Evolutionary conservation across 2,329 filamentous ascomycete species (phyloP).

Genomic region (Epichloe sibirici): DNA sequence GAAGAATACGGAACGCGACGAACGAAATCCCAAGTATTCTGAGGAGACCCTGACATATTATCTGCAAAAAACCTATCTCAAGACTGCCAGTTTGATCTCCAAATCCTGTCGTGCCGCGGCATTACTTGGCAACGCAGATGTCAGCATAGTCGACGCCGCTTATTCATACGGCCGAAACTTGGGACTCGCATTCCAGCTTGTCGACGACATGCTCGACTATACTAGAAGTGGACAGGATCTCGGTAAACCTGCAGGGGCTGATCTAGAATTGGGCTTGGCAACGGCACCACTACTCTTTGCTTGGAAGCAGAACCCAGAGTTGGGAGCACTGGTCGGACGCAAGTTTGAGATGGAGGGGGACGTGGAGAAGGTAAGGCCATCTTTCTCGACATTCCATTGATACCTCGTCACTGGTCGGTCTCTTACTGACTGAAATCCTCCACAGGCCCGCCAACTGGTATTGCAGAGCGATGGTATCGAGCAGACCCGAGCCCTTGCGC

Average conservation of each 20-base stretch:
- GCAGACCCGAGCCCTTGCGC: conserved; percentile 79
- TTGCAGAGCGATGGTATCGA: conserved; percentile 75
- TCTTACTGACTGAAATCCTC: not conserved
- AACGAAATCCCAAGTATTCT: conserved; percentile 71
- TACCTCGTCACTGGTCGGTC: not conserved
- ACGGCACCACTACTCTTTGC: conserved; percentile 92
- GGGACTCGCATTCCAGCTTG: conserved; percentile 89
- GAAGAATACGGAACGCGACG: conserved; percentile 86
- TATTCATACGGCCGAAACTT: conserved; percentile 90
- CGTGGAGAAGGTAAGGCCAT: conserved; percentile 58
- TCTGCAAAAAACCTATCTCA: conserved; percentile 95
- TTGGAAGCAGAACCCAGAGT: conserved; percentile 77
- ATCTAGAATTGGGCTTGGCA: conserved; percentile 83
- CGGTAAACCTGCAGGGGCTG: conserved; percentile 89
- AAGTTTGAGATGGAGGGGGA: conserved; percentile 81
- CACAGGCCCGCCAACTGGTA: conserved; percentile 75
- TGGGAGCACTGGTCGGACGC: conserved; percentile 80
- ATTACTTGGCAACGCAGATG: conserved; percentile 65
- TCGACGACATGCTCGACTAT: conserved; percentile 97
- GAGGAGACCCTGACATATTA: conserved; percentile 89
- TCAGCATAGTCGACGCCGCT: conserved; percentile 74
- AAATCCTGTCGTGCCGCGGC: conserved; percentile 90
- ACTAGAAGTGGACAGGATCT: conserved; percentile 74
- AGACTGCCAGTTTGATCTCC: conserved; percentile 89
- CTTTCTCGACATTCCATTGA: not conserved